These are phyloP conservation scores for Alternaria tenuissima DNA, from an alignment of 2,329 filamentous ascomycete species.

Conservation along the genomic window DNA sequence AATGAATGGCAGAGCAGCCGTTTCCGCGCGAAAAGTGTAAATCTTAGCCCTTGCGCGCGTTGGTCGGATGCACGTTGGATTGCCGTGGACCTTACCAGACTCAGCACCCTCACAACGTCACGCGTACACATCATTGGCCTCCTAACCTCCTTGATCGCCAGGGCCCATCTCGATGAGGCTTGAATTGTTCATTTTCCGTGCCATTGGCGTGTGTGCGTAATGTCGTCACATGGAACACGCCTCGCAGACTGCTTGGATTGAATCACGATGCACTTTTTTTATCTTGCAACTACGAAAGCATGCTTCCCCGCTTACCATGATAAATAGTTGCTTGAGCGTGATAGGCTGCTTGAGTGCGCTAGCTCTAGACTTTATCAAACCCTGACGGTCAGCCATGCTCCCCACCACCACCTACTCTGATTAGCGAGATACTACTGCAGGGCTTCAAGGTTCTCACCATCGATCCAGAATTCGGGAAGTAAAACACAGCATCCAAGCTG, in stretches of 20 bases:
- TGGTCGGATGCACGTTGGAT: conserved; percentile 27
- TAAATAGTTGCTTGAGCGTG: conserved; percentile 12
- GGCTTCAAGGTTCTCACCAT: conserved; percentile 33
- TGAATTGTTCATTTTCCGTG: conserved; percentile 13
- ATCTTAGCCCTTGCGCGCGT: conserved; percentile 15
- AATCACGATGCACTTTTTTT: conserved; percentile 11
- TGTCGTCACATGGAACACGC: conserved; percentile 12
- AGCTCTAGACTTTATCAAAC: conserved; percentile 18
- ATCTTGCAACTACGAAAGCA: conserved; percentile 1
- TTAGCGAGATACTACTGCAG: conserved; percentile 40
- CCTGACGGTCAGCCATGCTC: conserved; percentile 23
- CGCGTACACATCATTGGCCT: conserved; percentile 35
- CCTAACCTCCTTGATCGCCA: conserved; percentile 32
- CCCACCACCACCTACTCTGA: conserved; percentile 31
- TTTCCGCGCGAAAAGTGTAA: conserved; percentile 21
- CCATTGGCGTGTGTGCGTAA: conserved; percentile 14
- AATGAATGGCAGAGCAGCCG: conserved; percentile 18
- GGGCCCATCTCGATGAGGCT: conserved; percentile 26
- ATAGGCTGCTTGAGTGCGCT: conserved; percentile 28
- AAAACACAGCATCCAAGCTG: conserved; percentile 1
- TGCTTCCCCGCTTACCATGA: conserved; percentile 16
- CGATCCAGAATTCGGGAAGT: conserved; percentile 19
- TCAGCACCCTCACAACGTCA: conserved; percentile 40
- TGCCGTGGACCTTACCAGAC: conserved; percentile 36
- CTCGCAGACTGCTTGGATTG: conserved; percentile 3